Evolutionary conservation across 352 stramenopile species (phyloP), one percentile per base, ranked within the genome.

Genomic region (Pythium coloratum): DNA sequence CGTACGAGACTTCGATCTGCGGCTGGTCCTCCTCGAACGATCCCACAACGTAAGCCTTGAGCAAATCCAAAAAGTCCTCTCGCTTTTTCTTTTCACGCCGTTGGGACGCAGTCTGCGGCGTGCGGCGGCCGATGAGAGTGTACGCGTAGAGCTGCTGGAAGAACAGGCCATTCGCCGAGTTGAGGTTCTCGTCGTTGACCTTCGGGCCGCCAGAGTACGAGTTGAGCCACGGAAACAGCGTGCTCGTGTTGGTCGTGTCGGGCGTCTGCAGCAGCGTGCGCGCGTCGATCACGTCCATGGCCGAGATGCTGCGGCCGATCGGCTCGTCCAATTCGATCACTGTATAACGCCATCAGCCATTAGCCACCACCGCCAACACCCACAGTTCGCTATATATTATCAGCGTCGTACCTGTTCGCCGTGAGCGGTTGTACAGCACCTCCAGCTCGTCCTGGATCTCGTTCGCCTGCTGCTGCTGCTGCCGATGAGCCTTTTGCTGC

Each of bases 141-240:
- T 91, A 92, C 9, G 86, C 86, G 64, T 92, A 92, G 2, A 94
- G 68, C 64, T 94, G 86, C 73, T 94, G 86, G 74, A 93, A 94
- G 60, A 94, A 94, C 7, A 94, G 72, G 0, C 82, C 85, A 56
- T 92, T 88, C 38, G 77, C 70, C 53, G 80, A 89, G 68, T 83
- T 81, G 34, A 88, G 77, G 38, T 80, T 84, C 51, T 90, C 80
- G 10, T 81, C 70, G 6, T 76, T 78, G 28, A 84, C 70, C 44
- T 80, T 71, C 5, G 84, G 68, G 0, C 76, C 79, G 10, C 75
- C 76, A 2, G 84, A 80, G 58, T 89, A 84, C 66, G 85, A 87
- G 9, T 83, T 83, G 38, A 93, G 62, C 82, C 82, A 93, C 14
- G 82, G 82, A 67, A 93, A 93, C 73, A 93, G 76, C 3, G 80